Evolutionary conservation across 2,329 filamentous ascomycete species (phyloP).

Genomic region (Grosmannia serpens): DNA sequence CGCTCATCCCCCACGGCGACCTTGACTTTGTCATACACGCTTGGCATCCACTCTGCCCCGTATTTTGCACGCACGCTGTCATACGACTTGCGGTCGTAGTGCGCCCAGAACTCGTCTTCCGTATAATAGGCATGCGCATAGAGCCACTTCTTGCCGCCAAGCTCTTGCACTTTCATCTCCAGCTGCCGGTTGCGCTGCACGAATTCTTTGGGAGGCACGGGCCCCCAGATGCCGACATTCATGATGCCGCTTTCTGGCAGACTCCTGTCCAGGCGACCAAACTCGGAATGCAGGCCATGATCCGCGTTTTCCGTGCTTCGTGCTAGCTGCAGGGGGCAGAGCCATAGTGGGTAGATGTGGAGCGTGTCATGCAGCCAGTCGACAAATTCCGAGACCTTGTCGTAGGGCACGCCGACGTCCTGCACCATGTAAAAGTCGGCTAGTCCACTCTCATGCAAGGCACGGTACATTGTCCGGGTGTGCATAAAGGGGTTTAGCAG

Average conservation of each 20-base stretch:
- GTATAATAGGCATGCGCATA: conserved; percentile 61
- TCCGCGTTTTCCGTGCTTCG: conserved; percentile 27
- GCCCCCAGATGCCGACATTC: conserved; percentile 55
- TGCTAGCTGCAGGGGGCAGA: conserved; percentile 38
- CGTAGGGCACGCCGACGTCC: conserved; percentile 44
- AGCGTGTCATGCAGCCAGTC: conserved; percentile 34
- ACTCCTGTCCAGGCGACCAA: conserved; percentile 22
- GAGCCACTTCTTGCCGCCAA: conserved; percentile 57
- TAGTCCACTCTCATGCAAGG: conserved; percentile 49
- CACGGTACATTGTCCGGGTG: conserved; percentile 54
- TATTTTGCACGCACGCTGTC: conserved; percentile 47
- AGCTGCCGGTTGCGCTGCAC: conserved; percentile 46
- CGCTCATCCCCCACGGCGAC: conserved; percentile 28
- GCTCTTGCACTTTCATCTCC: conserved; percentile 45
- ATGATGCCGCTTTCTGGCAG: conserved; percentile 29
- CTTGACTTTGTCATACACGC: conserved; percentile 57
- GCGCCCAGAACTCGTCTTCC: conserved; percentile 56
- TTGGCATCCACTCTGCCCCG: conserved; percentile 45
- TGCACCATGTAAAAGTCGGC: conserved; percentile 52
- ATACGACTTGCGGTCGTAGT: conserved; percentile 50
- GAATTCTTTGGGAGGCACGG: conserved; percentile 30
- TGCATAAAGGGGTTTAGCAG: conserved; percentile 51
- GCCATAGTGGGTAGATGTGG: conserved; percentile 43
- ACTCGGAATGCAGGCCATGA: conserved; percentile 36
- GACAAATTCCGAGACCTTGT: conserved; percentile 30